Base-by-base conservation (phyloP, 1,284 basidiomycete genomes). In the Marasmius fiardii region DNA sequence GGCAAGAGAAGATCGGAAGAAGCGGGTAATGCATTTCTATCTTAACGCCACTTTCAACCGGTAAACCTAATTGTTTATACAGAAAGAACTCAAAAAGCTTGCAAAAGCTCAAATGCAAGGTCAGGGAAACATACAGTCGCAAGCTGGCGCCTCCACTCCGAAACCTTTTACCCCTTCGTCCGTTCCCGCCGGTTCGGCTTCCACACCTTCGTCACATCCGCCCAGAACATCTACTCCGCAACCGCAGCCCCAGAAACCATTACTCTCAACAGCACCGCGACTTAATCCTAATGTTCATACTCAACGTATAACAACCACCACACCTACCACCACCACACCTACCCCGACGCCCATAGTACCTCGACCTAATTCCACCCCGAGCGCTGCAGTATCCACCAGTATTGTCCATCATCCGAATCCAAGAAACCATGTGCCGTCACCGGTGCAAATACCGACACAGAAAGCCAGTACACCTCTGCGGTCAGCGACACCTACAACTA, bases 1-100 rank as follows among this genome's bases (percentile, higher is more conserved):
- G 69, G 88, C 86, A 51, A 76, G 85, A 52, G 88, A 91, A 71
- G 88, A 90, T 72, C 75, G 88, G 65, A 90, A 86, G 75, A 85
- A 82, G 72, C 78, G 86, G 76, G 87, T 88, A 56, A 64, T 85
- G 49, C 49, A 43, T 51, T 58, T 47, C 48, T 47, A 52, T 52
- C 18, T n/a, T 33, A 16, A 14, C 35, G 16, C 33, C 20, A 26
- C 16, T 24, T 24, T 41, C 20, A n/a, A 28, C 20, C 47, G 12
- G 12, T 24, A 37, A 3, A 14, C n/a, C 39, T n/a, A 1, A 18
- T 41, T n/a, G 7, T n/a, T n/a, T n/a, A 1, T 58, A 65, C 72
- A 89, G 85, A 90, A 89, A 75, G 87, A 90, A 68, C 75, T 82
- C 63, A 89, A 83, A 71, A 82, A 81, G 56, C 77, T 86, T 47